phyloP scores from a whole-genome alignment of 345 rosid genomes.

The Bretschneidera sinensis region DNA sequence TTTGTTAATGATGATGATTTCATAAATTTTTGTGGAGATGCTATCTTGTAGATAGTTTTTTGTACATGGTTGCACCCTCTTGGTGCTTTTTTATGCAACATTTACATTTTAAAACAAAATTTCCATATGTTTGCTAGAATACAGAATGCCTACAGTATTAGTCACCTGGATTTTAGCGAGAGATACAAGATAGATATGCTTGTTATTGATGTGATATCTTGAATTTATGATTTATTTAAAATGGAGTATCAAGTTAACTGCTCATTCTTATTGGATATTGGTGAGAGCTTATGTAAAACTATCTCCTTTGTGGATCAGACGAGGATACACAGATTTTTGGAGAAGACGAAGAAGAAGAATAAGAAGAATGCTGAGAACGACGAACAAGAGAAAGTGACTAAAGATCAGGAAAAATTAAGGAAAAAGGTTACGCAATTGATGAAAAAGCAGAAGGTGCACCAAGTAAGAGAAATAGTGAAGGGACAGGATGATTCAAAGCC shows the following conservation, averaged over 20 bases:
- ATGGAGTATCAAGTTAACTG: background rate
- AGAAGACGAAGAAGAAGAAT: constrained; percentile 59
- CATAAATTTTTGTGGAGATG: too few species aligned
- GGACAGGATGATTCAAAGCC: constrained; percentile 52
- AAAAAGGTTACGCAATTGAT: constrained; percentile 52
- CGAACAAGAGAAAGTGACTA: constrained; percentile 28
- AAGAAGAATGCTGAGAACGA: constrained; percentile 28
- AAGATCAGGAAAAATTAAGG: constrained; percentile 54
- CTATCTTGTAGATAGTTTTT: too few species aligned
- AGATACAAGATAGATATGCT: too few species aligned
- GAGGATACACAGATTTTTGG: constrained; percentile 62
- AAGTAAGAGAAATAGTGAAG: constrained; percentile 56
- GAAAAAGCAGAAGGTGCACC: constrained; percentile 60
- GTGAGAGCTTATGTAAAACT: constrained; percentile 14
- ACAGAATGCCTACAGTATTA: too few species aligned
- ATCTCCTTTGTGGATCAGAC: constrained; percentile 41
- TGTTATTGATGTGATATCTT: too few species aligned
- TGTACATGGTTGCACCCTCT: too few species aligned
- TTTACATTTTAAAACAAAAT: too few species aligned
- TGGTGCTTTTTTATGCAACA: too few species aligned
- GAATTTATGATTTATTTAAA: too few species aligned
- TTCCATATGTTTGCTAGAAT: background rate
- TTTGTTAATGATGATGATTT: too few species aligned
- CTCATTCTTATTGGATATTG: background rate
- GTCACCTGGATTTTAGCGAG: background rate